A percentile compares a stretch with the other conserved stretches of the same genome.
phyloP scores from a whole-genome alignment of 306 rosid genomes.

The Sophora flavescens region DNA sequence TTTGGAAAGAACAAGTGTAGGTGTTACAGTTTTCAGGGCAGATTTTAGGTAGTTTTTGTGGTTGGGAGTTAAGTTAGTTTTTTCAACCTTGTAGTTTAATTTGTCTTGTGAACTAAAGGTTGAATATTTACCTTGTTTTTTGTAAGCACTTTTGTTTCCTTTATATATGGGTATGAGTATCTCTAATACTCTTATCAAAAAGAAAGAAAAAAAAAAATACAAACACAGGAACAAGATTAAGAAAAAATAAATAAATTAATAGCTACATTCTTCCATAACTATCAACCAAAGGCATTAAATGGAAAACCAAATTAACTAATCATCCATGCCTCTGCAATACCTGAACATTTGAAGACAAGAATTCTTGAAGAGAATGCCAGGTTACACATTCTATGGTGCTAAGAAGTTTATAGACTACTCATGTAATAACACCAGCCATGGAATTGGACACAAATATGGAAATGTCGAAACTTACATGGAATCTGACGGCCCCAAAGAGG shows the following conservation, averaged over 20 bases:
- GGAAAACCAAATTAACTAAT: background rate
- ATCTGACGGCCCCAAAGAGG: slow-evolving; percentile 98
- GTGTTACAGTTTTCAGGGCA: too few species aligned
- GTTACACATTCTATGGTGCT: background rate
- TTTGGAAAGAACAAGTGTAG: too few species aligned
- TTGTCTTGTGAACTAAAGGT: too few species aligned
- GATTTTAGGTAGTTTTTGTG: too few species aligned
- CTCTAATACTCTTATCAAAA: too few species aligned
- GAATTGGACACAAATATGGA: slow-evolving; percentile 4
- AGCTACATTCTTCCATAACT: background rate
- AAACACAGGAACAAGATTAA: background rate
- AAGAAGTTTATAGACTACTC: slow-evolving; percentile 1
- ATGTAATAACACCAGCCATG: background rate
- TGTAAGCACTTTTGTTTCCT: too few species aligned
- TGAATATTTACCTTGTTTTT: too few species aligned
- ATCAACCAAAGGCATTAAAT: background rate
- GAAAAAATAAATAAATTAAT: background rate
- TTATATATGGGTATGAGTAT: too few species aligned
- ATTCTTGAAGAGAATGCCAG: background rate
- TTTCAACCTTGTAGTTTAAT: too few species aligned
- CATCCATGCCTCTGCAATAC: slow-evolving; percentile 1
- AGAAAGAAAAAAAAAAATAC: too few species aligned
- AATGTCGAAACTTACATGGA: slow-evolving; percentile 69
- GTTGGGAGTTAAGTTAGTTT: too few species aligned
- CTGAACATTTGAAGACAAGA: background rate